phyloP scores from a whole-genome alignment of 805 yeast genomes.

The Kazachstania bromeliacearum region DNA sequence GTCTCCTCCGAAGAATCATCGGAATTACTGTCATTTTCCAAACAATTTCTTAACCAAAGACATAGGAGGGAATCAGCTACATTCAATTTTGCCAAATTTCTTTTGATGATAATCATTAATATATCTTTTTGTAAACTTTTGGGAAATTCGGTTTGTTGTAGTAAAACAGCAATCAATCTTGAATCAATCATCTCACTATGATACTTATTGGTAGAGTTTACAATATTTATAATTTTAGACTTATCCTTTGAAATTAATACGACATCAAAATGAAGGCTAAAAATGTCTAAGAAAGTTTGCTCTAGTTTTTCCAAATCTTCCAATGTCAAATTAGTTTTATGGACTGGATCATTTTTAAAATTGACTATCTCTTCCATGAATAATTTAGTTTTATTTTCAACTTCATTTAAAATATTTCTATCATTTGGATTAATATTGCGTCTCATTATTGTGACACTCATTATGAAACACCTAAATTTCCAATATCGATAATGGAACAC shows the following conservation, averaged over 20 bases:
- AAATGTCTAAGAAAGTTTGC: slow-evolving; percentile 16
- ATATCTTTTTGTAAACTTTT: slow-evolving; percentile 12
- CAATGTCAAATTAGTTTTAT: background rate
- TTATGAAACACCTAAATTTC: slow-evolving; percentile 13
- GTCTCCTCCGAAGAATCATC: background rate
- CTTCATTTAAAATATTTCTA: slow-evolving; percentile 8
- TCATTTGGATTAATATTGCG: background rate
- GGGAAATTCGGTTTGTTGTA: slow-evolving; percentile 11
- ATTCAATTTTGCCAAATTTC: slow-evolving; percentile 13
- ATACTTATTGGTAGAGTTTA: slow-evolving; percentile 12
- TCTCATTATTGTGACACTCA: background rate
- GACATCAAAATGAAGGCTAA: slow-evolving; percentile 19
- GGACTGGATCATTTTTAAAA: slow-evolving; percentile 6
- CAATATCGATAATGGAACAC: slow-evolving; percentile 23
- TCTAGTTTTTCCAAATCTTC: slow-evolving; percentile 8
- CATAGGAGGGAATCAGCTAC: slow-evolving; percentile 16
- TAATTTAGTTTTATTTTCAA: background rate
- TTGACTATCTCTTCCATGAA: background rate
- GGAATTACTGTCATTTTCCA: slow-evolving; percentile 8
- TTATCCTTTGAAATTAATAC: slow-evolving; percentile 19
- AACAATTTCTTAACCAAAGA: slow-evolving; percentile 24
- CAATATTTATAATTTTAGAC: slow-evolving; percentile 12
- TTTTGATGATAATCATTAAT: slow-evolving; percentile 15
- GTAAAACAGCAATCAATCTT: slow-evolving; percentile 14
- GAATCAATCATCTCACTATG: slow-evolving; percentile 17